Evolutionary conservation across 2,329 filamentous ascomycete genomes (phyloP), one percentile per base, ranked within the genome.

Genomic region (Eutypella sp.): DNA sequence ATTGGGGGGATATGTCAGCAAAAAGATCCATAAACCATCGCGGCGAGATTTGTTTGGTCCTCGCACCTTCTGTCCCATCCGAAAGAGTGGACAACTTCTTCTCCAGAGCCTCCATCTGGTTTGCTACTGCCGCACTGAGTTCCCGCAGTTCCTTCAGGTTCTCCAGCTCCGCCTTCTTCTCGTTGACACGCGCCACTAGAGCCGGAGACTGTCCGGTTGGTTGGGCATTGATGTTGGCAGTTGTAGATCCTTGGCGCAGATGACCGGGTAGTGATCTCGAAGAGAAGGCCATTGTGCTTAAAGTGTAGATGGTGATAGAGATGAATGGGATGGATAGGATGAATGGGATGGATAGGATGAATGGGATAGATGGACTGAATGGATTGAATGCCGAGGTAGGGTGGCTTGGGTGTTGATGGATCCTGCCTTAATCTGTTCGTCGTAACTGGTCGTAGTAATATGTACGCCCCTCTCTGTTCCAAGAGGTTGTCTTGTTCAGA

Each of bases 91-190:
- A 74, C 8, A 95, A 70, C 65, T 90, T 92, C 60, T 86, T 79
- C 58, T 91, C 86, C 44, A 95, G 67, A 49, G 82, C 81, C 62
- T 91, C 84, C 87, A 95, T 93, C 65, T 93, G 88, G 34, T 79
- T 76, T 36, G 88, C 88, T 27, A 92, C 76, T 2, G 84, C 86
- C 19, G 84, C 86, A 57, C 87, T 92, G 39, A 95, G 74, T 57
- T 90, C 85, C 55, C 87, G 80, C 42, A 95, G 70, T 64, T 93
- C 84, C 61, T 81, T 85, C 47, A 93, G 73, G 57, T 83, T 87
- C 56, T 90, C 85, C 5, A 95, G 76, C 65, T 95, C 89, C 44
- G 83, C 81, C 66, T 87, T 89, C 73, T 95, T 95, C 70, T 93
- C 88, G 52, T 87, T 82, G 62, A 95, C 89, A 52, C 88, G 84